Evolutionary conservation across 306 rosid genomes (phyloP).

Genomic region (Morella rubra): DNA sequence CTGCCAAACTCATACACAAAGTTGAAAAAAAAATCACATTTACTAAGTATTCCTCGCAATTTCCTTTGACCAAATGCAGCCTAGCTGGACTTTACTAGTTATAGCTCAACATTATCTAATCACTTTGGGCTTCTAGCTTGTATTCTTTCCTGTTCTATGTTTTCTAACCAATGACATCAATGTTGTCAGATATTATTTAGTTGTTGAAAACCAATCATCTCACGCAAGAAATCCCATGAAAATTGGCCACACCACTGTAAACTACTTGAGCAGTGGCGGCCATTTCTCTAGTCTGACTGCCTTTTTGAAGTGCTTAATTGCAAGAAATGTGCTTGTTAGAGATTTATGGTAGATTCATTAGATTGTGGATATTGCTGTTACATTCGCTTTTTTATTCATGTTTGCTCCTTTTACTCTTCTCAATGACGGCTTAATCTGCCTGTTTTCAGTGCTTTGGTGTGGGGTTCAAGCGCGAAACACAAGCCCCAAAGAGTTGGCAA

Average conservation of each 20-base stretch:
- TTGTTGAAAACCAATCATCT: background rate
- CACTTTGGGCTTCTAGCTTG: background rate
- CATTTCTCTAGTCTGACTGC: background rate
- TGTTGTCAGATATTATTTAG: background rate
- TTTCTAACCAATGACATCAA: background rate
- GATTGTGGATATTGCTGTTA: background rate
- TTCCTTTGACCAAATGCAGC: background rate
- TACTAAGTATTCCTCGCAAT: background rate
- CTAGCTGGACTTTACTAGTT: background rate
- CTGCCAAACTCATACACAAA: background rate
- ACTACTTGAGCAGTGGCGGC: background rate
- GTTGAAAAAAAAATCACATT: background rate
- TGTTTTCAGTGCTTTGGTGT: slow-evolving; percentile 80
- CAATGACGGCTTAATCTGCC: slow-evolving; percentile 27
- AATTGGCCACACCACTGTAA: background rate
- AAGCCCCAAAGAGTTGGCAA: slow-evolving; percentile 98
- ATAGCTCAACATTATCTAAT: background rate
- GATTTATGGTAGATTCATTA: background rate
- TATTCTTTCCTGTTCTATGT: background rate
- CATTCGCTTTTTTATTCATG: background rate
- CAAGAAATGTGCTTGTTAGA: background rate
- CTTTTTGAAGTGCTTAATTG: background rate
- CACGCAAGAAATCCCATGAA: background rate
- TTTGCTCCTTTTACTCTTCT: background rate
- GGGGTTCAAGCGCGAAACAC: slow-evolving; percentile 97